Percentiles rank a stretch among this genome's conserved stretches.
Conservation (phyloP, 1,284 basidiomycete genomes). For the Ustanciosporium gigantosporum region DNA sequence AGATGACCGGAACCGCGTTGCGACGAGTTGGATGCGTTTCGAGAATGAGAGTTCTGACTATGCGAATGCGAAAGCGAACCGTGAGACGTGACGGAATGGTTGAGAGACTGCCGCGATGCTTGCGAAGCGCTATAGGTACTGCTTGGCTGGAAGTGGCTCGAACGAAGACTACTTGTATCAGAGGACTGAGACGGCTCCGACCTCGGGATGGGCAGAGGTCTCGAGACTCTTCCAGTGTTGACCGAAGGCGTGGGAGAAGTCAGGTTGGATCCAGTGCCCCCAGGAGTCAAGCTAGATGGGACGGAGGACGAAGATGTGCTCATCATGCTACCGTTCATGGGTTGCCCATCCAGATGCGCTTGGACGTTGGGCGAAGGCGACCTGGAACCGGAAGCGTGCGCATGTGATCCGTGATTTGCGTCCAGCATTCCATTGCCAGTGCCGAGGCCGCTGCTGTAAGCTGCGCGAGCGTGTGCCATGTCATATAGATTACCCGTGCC, state of each 20-base stretch:
- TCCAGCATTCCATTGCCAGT: background rate
- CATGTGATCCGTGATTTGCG: background rate
- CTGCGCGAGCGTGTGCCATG: background rate
- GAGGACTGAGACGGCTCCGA: constrained; percentile 19
- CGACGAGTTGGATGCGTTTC: background rate
- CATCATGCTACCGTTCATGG: background rate
- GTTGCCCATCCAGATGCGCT: background rate
- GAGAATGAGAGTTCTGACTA: background rate
- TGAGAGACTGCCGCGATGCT: background rate
- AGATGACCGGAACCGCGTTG: background rate
- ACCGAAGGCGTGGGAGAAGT: background rate
- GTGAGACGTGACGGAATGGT: background rate
- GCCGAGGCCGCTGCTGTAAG: background rate
- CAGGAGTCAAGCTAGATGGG: no score
- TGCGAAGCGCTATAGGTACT: background rate
- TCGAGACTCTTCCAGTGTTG: background rate
- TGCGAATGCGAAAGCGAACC: background rate
- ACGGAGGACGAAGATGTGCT: no score
- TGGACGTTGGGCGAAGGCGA: constrained; percentile 4
- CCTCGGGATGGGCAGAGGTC: constrained; percentile 15
- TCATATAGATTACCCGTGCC: constrained; percentile 31
- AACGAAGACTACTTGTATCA: constrained; percentile 15
- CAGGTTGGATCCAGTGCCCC: background rate
- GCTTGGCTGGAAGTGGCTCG: background rate
- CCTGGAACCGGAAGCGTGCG: constrained; percentile 3